Conservation (phyloP, 2,329 filamentous ascomycete species). For the Epicoccum sorghinum region DNA sequence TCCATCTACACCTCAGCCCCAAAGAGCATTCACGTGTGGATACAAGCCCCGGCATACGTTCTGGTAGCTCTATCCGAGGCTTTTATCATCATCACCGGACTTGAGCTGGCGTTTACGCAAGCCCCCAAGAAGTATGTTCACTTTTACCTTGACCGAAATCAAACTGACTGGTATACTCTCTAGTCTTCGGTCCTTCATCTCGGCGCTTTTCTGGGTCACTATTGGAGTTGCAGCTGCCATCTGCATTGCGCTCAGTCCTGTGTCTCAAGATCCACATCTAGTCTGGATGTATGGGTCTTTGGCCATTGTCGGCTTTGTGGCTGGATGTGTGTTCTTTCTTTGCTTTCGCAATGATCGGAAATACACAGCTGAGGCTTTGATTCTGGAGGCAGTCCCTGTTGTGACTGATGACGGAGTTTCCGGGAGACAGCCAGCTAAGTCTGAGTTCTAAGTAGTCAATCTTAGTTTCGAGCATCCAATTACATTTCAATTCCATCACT, state of each 20-base stretch:
- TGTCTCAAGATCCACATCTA: constrained; percentile 32
- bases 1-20: constrained; percentile 37
- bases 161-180: not conserved
- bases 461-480: no score
- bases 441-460: no score
- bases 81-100: constrained; percentile 48
- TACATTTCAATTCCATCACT: no score
- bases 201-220: constrained; percentile 34
- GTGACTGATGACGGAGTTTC: no score
- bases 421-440: no score
- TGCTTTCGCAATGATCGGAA: constrained; percentile 27
- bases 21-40: constrained; percentile 45
- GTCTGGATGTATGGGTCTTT: constrained; percentile 26
- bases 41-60: constrained; percentile 48
- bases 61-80: constrained; percentile 49
- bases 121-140: constrained; percentile 36
- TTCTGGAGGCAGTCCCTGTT: no score
- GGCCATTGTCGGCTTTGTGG: constrained; percentile 15
- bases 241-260: constrained; percentile 37
- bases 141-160: not conserved
- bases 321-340: constrained; percentile 52
- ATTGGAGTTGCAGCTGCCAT: constrained; percentile 34
- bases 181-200: constrained; percentile 35
- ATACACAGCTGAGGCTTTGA: no score
- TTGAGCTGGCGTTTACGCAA: constrained; percentile 50